Evolutionary conservation across 2,329 filamentous ascomycete genomes (phyloP).

Genomic region (Fusarium lateritium): DNA sequence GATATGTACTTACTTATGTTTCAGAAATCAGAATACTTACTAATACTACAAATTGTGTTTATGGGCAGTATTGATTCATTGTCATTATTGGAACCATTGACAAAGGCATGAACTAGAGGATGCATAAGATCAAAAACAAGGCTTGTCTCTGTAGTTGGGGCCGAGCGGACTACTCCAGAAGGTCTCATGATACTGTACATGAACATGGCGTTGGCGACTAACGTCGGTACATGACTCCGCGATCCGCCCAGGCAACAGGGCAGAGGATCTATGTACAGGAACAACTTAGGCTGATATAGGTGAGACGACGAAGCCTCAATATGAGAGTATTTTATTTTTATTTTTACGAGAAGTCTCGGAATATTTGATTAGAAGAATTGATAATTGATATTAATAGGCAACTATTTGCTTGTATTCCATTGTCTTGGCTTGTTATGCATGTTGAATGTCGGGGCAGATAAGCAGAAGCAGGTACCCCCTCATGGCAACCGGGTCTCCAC

Average conservation of each 20-base stretch:
- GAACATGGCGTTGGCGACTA: not conserved
- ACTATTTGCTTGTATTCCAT: too few species aligned
- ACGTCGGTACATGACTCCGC: not conserved
- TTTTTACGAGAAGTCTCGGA: not conserved
- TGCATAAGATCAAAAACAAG: too few species aligned
- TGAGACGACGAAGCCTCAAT: not conserved
- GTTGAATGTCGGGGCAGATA: not conserved
- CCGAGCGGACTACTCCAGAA: conserved; percentile 4
- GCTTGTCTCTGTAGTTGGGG: too few species aligned
- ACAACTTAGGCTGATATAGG: not conserved
- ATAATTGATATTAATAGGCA: not conserved
- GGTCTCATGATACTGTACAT: conserved; percentile 10
- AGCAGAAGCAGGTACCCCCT: conserved; percentile 22
- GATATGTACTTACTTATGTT: too few species aligned
- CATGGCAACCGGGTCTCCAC: conserved; percentile 44
- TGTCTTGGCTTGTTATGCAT: conserved; percentile 1
- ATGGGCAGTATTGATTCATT: too few species aligned
- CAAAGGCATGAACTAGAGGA: too few species aligned
- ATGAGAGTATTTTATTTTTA: not conserved
- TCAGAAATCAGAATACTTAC: too few species aligned
- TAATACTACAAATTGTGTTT: too few species aligned
- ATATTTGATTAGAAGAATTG: not conserved
- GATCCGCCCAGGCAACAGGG: not conserved
- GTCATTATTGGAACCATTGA: too few species aligned
- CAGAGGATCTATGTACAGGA: not conserved